These are phyloP conservation scores for Oryza officinalis DNA, from an alignment of 176 grass and related monocot genomes.

Conservation along the genomic window DNA sequence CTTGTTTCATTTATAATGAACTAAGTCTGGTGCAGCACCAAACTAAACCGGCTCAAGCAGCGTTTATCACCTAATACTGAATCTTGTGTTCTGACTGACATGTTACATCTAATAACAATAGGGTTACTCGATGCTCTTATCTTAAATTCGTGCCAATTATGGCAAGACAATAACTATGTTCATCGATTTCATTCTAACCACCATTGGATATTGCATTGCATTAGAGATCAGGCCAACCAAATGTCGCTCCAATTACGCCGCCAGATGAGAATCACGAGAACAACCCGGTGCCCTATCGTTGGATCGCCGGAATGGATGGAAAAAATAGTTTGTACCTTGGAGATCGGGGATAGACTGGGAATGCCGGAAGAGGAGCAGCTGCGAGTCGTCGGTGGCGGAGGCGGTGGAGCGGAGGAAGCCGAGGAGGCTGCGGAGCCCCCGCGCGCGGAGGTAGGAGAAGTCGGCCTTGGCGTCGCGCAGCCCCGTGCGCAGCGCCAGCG, in stretches of 20 bases:
- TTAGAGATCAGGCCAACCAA: background rate
- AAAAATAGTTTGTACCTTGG: slow-evolving; percentile 54
- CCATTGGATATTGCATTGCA: background rate
- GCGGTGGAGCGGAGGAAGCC: slow-evolving; percentile 73
- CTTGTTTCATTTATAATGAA: slow-evolving; percentile 1
- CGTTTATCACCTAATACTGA: slow-evolving; percentile 24
- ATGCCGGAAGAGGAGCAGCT: slow-evolving; percentile 80
- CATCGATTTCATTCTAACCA: background rate
- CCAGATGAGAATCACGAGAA: background rate
- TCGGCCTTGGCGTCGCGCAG: slow-evolving; percentile 85
- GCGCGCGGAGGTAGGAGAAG: slow-evolving; percentile 91
- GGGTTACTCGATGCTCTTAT: background rate
- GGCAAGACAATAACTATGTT: background rate
- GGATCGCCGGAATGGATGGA: slow-evolving; percentile 24
- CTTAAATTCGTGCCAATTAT: background rate
- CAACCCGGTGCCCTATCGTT: background rate
- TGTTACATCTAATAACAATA: background rate
- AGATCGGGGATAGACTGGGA: slow-evolving; percentile 91
- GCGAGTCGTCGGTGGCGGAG: slow-evolving; percentile 52
- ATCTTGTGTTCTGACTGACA: background rate
- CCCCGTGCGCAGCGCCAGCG: slow-evolving; percentile 78
- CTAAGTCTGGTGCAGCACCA: background rate
- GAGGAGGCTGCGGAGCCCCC: slow-evolving; percentile 67
- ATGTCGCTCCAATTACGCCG: background rate
- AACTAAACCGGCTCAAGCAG: background rate